A percentile compares a stretch with the other conserved stretches of the same genome.
These are phyloP conservation scores for Carnegiea gigantea DNA, from an alignment of 179 eudicot species.

Conservation along the genomic window DNA sequence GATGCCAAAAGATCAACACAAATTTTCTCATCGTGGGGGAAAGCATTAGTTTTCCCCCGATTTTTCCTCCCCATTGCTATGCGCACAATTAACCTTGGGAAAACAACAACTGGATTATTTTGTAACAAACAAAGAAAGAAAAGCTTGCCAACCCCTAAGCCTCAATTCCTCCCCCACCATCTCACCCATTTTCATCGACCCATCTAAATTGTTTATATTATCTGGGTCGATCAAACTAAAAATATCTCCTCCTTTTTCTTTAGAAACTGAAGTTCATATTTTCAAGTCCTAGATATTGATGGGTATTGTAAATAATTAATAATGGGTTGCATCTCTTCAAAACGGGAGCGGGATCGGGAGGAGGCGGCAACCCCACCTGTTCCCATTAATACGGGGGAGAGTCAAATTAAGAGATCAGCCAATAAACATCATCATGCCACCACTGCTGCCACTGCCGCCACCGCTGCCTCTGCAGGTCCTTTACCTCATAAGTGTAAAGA, in stretches of 20 bases:
- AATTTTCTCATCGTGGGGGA: slow-evolving; percentile 9
- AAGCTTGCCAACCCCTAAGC: neutral
- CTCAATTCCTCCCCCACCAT: slow-evolving; percentile 18
- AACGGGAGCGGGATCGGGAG: slow-evolving; percentile 21
- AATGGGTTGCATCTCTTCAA: slow-evolving; percentile 53
- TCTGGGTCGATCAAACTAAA: neutral
- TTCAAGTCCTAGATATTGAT: neutral
- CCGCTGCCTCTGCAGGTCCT: neutral
- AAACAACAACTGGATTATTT: neutral
- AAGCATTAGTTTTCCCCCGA: slow-evolving; percentile 12
- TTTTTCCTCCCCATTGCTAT: neutral
- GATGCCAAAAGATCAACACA: neutral
- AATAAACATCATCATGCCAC: neutral
- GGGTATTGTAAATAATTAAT: neutral
- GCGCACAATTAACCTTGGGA: neutral
- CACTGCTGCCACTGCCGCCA: neutral
- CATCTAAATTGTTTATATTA: neutral
- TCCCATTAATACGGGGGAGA: neutral
- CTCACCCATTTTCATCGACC: neutral
- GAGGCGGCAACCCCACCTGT: neutral
- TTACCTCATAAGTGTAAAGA: slow-evolving; percentile 10
- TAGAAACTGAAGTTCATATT: too few relatives aligned
- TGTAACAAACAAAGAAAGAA: neutral
- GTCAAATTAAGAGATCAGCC: neutral
- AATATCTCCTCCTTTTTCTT: too few relatives aligned